These are phyloP conservation scores for Epichloe typhina DNA, from an alignment of 2,329 filamentous ascomycete species.

Conservation along the genomic window DNA sequence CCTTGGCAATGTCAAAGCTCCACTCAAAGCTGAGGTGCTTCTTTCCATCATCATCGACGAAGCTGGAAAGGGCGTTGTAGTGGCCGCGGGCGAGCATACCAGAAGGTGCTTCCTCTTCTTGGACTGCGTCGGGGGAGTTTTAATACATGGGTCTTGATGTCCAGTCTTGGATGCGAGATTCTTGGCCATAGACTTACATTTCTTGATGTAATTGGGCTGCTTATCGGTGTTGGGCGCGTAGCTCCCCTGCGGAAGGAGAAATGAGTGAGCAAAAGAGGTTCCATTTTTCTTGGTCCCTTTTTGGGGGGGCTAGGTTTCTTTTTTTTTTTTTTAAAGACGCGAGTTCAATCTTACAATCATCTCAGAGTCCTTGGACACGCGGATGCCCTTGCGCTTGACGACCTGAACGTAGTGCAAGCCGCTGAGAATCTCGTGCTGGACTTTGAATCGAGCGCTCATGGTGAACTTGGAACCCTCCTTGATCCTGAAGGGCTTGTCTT, in stretches of 20 bases:
- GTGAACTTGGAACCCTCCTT: conserved; percentile 91
- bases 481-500: conserved; percentile 90
- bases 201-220: conserved; percentile 76
- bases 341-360: conserved; percentile 61
- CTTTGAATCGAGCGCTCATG: conserved; percentile 89
- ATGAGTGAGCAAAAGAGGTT: background rate
- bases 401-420: conserved; percentile 93
- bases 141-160: background rate
- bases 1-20: conserved; percentile 93
- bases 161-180: background rate
- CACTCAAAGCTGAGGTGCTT: conserved; percentile 87
- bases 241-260: conserved; percentile 43
- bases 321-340: background rate
- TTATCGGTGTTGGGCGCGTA: conserved; percentile 88
- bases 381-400: conserved; percentile 79
- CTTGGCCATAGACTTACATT: conserved; percentile 49
- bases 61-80: conserved; percentile 81
- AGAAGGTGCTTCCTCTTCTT: conserved; percentile 79
- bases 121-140: conserved; percentile 41
- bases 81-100: conserved; percentile 83
- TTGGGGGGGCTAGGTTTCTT: background rate
- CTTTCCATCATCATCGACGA: conserved; percentile 90
- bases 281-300: no score
- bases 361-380: conserved; percentile 85
- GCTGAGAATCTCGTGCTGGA: conserved; percentile 91